Evolutionary conservation across 2,329 filamentous ascomycete genomes (phyloP).

Genomic region (Cryphonectria nitschkei): DNA sequence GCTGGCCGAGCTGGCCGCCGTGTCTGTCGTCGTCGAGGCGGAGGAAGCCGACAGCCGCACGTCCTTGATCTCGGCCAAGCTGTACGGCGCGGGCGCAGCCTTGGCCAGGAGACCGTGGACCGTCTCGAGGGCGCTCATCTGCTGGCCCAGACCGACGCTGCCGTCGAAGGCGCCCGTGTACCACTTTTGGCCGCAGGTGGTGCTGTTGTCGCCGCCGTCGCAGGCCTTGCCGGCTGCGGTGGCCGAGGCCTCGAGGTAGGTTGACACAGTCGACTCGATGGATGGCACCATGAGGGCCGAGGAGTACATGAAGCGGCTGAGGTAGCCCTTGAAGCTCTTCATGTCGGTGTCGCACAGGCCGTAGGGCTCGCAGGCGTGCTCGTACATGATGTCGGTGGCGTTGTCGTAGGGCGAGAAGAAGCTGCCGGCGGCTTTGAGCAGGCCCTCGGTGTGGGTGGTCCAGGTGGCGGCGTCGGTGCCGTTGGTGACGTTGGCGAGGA

Average conservation of each 20-base stretch:
- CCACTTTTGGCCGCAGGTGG: conserved; percentile 66
- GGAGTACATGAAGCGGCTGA: conserved; percentile 66
- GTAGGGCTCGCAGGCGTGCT: conserved; percentile 66
- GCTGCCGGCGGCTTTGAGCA: conserved; percentile 54
- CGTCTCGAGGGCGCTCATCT: conserved; percentile 67
- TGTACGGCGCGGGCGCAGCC: conserved; percentile 49
- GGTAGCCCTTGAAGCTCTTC: conserved; percentile 70
- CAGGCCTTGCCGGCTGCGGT: conserved; percentile 60
- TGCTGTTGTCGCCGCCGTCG: conserved; percentile 56
- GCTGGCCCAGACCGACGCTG: conserved; percentile 60
- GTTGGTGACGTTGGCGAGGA: conserved; percentile 68
- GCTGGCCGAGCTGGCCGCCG: neutral
- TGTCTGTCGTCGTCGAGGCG: neutral
- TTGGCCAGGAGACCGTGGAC: conserved; percentile 61
- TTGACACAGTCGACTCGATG: conserved; percentile 51
- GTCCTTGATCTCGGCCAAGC: conserved; percentile 51
- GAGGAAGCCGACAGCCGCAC: conserved; percentile 39
- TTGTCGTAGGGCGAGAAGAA: conserved; percentile 60
- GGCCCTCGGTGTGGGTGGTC: conserved; percentile 54
- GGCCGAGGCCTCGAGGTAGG: conserved; percentile 55
- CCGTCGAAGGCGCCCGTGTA: conserved; percentile 61
- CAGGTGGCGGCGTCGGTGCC: conserved; percentile 57
- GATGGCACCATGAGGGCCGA: conserved; percentile 60
- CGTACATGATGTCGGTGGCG: conserved; percentile 64
- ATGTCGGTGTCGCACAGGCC: conserved; percentile 65